These are phyloP conservation scores for Pyrus pyrifolia DNA, from an alignment of 306 rosid genomes.

Conservation along the genomic window DNA sequence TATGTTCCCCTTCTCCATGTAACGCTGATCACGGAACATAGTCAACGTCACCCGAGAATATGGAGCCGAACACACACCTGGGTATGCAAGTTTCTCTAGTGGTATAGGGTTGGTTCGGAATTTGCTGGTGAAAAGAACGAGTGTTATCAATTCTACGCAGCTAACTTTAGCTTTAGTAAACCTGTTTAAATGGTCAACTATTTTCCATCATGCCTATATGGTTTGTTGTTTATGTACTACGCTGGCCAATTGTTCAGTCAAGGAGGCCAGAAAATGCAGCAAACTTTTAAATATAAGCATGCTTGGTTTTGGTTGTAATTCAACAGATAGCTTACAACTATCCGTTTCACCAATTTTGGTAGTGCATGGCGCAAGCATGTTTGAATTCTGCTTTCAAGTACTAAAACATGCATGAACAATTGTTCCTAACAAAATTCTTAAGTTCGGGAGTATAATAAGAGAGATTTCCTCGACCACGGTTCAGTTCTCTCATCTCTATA, in stretches of 20 bases:
- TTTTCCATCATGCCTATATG: not conserved
- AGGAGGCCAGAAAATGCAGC: not conserved
- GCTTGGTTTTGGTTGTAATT: not conserved
- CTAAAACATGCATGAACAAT: not conserved
- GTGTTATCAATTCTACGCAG: not conserved
- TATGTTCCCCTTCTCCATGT: not conserved
- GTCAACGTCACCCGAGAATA: no score
- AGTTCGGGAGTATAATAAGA: not conserved
- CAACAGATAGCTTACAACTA: not conserved
- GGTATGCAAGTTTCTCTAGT: not conserved
- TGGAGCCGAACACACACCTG: not conserved
- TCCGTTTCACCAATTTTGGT: not conserved
- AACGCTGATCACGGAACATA: not conserved
- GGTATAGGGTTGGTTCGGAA: not conserved
- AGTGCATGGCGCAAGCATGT: not conserved
- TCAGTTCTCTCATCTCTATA: not conserved
- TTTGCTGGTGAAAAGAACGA: not conserved
- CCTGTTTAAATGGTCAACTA: not conserved
- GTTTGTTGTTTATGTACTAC: not conserved
- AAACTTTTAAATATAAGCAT: not conserved
- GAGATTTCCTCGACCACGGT: not conserved
- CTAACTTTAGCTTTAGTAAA: not conserved
- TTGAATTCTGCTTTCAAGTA: not conserved
- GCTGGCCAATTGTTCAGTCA: not conserved
- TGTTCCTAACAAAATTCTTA: not conserved